Base-by-base conservation (phyloP, 306 rosid species). In the Argentina anserina region DNA sequence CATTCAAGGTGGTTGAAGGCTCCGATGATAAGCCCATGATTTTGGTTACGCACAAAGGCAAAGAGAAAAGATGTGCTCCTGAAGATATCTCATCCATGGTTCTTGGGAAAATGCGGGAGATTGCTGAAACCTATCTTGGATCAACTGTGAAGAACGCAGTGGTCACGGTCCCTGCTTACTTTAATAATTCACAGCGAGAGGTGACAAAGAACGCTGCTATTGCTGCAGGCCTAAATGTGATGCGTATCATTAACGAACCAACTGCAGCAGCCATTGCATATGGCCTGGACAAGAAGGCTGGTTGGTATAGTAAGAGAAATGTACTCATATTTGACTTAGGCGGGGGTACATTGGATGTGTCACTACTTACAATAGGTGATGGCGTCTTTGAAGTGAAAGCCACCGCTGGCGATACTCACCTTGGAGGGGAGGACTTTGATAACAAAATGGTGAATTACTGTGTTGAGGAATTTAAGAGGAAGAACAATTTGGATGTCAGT, bases 191-290 rank as follows among this genome's bases (percentile, higher is more conserved):
- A 14, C 67, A 61, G 41, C 67, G 67, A 0, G 25, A 17, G 67
- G 67, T 43, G 6, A 61, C 67, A 20, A 61, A 61, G 4, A 31
- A 17, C 6, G 67, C 67, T 31, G 67, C 43, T 34, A 34, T 33
- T 34, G 8, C 2, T 17, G 42, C 42, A 7, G 67, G 67, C 15
- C 43, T 61, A 18, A 61, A 61, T 15, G 67, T 61, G 67, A 17
- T 61, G 42, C 67, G 43, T 9, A 34, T 61, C 0, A 17, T 61
- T 2, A 61, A 61, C 34, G 67, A 61, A 31, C 67, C 67, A 17
- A 61, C 67, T 18, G 67, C 67, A 13, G 43, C 67, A 6, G 67
- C 59, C 34, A 67, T 67, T 67, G 71, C 71, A 26, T 67, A 14
- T 43, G 72, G 58, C 3, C 17, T 67, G 7, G 72, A 43, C 17